phyloP scores from a whole-genome alignment of 2,329 filamentous ascomycete species.

The Parastagonospora avenae region DNA sequence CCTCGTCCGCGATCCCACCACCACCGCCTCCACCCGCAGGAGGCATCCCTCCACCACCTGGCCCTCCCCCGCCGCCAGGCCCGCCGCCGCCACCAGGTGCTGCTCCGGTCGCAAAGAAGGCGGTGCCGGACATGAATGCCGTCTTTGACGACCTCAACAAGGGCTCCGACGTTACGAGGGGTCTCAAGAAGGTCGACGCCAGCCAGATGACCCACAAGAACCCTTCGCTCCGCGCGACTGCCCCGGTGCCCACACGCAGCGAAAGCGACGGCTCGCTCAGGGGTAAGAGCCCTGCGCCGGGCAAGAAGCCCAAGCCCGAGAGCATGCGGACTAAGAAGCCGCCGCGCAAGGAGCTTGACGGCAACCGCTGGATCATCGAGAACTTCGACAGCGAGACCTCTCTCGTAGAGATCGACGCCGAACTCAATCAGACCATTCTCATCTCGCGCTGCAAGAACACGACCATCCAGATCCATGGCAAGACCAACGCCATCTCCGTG shows the following conservation, averaged over 20 bases:
- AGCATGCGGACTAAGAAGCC: constrained; percentile 56
- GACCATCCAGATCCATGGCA: constrained; percentile 86
- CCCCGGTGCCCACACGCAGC: constrained; percentile 68
- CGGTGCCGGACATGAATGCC: constrained; percentile 71
- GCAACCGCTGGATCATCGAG: constrained; percentile 94
- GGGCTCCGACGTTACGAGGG: constrained; percentile 84
- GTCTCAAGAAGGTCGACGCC: constrained; percentile 89
- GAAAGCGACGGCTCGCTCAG: constrained; percentile 58
- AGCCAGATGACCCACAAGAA: constrained; percentile 99
- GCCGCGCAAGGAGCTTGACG: constrained; percentile 57
- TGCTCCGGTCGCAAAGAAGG: constrained; percentile 58
- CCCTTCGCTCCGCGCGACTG: constrained; percentile 76
- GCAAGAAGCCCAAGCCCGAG: constrained; percentile 62
- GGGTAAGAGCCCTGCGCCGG: constrained; percentile 79
- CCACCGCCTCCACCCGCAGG: constrained; percentile 65
- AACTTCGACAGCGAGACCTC: constrained; percentile 80
- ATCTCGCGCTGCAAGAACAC: constrained; percentile 92
- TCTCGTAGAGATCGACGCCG: constrained; percentile 80
- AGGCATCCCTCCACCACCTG: constrained; percentile 66
- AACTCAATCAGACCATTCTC: constrained; percentile 84
- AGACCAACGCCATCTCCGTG: constrained; percentile 94
- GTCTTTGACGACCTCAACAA: constrained; percentile 93
- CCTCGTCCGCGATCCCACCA: constrained; percentile 70
- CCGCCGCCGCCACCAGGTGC: constrained; percentile 39
- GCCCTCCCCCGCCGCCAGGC: constrained; percentile 66